Evolutionary conservation across 148 eudicot species (phyloP).

Genomic region (Rhododendron williamsianum): DNA sequence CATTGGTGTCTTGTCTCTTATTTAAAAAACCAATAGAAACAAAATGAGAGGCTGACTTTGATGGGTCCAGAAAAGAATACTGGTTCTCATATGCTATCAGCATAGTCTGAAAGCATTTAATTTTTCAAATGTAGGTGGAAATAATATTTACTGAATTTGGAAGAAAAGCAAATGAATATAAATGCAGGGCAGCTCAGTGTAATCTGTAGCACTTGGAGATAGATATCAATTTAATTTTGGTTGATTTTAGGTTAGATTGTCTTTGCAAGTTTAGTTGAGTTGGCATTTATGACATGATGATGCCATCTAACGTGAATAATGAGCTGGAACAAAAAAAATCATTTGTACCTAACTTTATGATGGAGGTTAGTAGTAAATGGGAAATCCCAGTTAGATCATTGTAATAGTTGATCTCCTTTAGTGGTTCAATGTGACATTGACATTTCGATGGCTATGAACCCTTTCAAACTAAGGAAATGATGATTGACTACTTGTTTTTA

Average conservation of each 20-base stretch:
- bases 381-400: background rate
- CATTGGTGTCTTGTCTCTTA: background rate
- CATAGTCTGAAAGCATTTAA: slow-evolving; percentile 5
- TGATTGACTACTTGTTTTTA: too few species aligned
- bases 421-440: too few species aligned
- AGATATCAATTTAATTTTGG: background rate
- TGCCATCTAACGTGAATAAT: background rate
- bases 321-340: background rate
- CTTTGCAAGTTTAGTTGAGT: background rate
- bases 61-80: background rate
- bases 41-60: background rate
- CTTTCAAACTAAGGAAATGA: too few species aligned
- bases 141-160: background rate
- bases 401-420: background rate
- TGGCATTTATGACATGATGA: background rate
- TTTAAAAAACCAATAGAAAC: background rate
- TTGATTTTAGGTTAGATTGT: background rate
- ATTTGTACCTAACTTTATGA: background rate
- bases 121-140: background rate
- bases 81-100: background rate
- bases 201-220: background rate
- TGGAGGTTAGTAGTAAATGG: background rate
- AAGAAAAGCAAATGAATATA: background rate
- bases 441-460: too few species aligned
- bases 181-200: background rate